Evolutionary conservation across 163 green algal genomes (phyloP).

Genomic region (Scenedesmus sp.): DNA sequence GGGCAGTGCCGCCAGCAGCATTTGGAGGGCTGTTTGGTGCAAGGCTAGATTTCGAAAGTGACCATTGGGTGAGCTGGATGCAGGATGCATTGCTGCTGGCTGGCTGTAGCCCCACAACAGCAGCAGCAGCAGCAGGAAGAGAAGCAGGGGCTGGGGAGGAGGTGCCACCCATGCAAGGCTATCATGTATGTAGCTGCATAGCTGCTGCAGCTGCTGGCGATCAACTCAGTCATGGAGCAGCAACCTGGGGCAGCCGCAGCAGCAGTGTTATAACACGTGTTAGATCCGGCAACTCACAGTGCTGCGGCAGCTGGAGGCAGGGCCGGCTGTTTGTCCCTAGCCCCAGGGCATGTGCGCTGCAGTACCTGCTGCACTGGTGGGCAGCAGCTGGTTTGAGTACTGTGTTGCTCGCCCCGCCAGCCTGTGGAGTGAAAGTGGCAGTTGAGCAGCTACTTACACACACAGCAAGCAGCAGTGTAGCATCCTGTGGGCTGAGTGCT

Average conservation of each 20-base stretch:
- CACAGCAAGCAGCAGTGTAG: background rate
- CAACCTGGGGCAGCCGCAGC: background rate
- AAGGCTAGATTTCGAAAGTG: background rate
- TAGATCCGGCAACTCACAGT: background rate
- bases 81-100: background rate
- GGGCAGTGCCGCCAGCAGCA: constrained; percentile 3
- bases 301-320: background rate
- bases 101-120: background rate
- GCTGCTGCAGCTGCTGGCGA: background rate
- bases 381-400: background rate
- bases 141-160: background rate
- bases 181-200: background rate
- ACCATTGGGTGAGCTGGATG: constrained; percentile 17
- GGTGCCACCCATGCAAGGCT: background rate
- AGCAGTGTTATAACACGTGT: background rate
- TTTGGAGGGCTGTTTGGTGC: constrained; percentile 22
- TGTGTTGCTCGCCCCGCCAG: background rate
- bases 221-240: background rate
- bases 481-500: background rate
- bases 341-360: constrained; percentile 19
- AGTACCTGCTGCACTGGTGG: constrained; percentile 14
- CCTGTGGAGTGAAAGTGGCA: background rate
- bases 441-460: constrained; percentile 7
- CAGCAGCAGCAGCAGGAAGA: background rate
- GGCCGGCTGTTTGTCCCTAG: background rate